Evolutionary conservation across 192 early-diverging fungal species (phyloP).

Genomic region (Podila clonocystis): DNA sequence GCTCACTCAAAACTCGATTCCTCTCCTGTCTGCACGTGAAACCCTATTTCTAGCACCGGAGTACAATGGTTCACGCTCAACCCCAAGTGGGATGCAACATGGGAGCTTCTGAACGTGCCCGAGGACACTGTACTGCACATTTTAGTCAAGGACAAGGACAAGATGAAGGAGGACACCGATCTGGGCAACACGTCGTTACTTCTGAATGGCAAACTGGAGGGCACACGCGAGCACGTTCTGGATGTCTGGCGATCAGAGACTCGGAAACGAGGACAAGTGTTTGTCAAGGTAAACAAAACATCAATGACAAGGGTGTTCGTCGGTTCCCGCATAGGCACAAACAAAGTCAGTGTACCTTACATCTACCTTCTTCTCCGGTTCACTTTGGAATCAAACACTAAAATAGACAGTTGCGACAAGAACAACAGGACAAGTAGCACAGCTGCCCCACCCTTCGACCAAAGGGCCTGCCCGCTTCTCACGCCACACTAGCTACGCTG

Average conservation of each 20-base stretch:
- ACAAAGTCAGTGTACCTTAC: neutral
- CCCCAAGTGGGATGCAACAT: constrained; percentile 39
- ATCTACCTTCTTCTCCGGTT: neutral
- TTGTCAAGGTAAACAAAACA: constrained; percentile 10
- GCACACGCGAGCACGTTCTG: constrained; percentile 20
- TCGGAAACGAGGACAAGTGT: constrained; percentile 11
- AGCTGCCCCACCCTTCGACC: constrained; percentile 15
- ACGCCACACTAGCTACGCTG: constrained; percentile 51
- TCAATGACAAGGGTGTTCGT: no score
- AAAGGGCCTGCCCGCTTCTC: constrained; percentile 35
- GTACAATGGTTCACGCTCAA: constrained; percentile 40
- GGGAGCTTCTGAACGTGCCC: constrained; percentile 26
- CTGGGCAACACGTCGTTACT: constrained; percentile 15
- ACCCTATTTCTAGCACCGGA: constrained; percentile 18
- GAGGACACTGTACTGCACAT: constrained; percentile 21
- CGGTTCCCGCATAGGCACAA: neutral
- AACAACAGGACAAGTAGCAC: constrained; percentile 12
- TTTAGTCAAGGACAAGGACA: constrained; percentile 41
- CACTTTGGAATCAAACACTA: neutral
- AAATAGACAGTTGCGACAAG: constrained; percentile 17
- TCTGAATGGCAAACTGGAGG: constrained; percentile 19
- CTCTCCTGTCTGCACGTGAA: neutral
- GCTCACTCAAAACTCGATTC: neutral
- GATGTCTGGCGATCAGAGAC: constrained; percentile 28
- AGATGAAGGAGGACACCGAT: constrained; percentile 42